Percentiles rank a stretch among this genome's conserved stretches.
phyloP scores from a whole-genome alignment of 352 stramenopile genomes.

The Globisporangium takayamanum region DNA sequence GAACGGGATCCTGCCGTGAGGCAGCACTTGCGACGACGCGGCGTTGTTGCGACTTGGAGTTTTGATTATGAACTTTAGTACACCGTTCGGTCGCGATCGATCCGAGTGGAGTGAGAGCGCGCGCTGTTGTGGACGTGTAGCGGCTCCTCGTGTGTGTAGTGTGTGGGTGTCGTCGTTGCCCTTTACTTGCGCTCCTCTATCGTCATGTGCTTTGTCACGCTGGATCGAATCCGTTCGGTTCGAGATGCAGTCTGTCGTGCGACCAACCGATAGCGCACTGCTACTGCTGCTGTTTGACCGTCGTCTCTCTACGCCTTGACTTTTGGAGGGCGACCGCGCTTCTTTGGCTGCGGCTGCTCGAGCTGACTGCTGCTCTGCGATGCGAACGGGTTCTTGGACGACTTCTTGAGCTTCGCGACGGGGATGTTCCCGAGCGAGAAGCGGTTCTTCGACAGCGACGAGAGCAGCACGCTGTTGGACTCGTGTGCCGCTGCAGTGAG shows the following conservation, averaged over 20 bases:
- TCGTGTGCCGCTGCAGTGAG: slow-evolving; percentile 29
- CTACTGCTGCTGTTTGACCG: background rate
- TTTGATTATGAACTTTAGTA: slow-evolving; percentile 3
- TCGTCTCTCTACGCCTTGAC: slow-evolving; percentile 13
- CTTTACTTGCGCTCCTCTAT: too few species aligned
- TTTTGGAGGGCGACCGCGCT: slow-evolving; percentile 26
- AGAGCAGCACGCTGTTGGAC: slow-evolving; percentile 55
- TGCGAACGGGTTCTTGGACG: slow-evolving; percentile 71
- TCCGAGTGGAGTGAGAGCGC: background rate
- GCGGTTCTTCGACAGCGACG: slow-evolving; percentile 55
- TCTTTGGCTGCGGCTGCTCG: slow-evolving; percentile 8
- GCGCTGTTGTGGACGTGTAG: too few species aligned
- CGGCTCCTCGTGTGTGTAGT: too few species aligned
- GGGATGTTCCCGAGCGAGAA: slow-evolving; percentile 75
- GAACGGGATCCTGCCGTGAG: slow-evolving; percentile 86
- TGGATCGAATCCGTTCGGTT: background rate
- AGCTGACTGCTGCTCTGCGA: slow-evolving; percentile 16
- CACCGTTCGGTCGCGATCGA: background rate
- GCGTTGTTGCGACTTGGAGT: background rate
- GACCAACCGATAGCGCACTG: too few species aligned
- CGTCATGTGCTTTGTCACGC: background rate
- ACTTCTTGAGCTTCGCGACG: slow-evolving; percentile 77
- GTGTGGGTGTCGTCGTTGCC: too few species aligned
- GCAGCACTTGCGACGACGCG: background rate
- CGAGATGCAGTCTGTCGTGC: background rate